Percentiles rank a stretch among this genome's conserved stretches.
Conservation (phyloP, 352 stramenopile genomes). For the Pythium folliculosum region DNA sequence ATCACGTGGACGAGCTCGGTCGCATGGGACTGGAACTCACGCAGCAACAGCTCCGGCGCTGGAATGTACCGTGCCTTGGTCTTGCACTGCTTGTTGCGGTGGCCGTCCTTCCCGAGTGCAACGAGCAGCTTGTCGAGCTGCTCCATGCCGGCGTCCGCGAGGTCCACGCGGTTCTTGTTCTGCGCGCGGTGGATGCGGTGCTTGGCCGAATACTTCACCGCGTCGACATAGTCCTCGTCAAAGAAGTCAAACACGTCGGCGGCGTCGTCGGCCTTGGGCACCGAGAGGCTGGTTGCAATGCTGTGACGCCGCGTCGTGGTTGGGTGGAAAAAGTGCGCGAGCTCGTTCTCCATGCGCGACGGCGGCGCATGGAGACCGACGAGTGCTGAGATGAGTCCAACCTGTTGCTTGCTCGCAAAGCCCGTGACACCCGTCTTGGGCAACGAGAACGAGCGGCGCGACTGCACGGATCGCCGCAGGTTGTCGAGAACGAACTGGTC, state of each 20-base stretch:
- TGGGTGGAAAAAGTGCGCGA: conserved; percentile 51
- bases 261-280: conserved; percentile 6
- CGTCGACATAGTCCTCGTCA: conserved; percentile 57
- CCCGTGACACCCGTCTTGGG: not conserved
- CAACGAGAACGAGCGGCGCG: conserved; percentile 16
- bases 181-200: conserved; percentile 58
- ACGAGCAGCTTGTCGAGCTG: conserved; percentile 74
- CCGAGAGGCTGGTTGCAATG: conserved; percentile 14
- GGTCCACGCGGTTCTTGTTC: conserved; percentile 66
- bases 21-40: conserved; percentile 66
- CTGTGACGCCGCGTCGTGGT: conserved; percentile 38
- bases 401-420: conserved; percentile 7
- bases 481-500: conserved; percentile 62
- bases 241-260: conserved; percentile 63
- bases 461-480: conserved; percentile 17
- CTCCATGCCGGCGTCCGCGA: conserved; percentile 68
- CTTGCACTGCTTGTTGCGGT: conserved; percentile 68
- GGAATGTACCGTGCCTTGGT: conserved; percentile 76
- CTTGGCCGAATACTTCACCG: conserved; percentile 63
- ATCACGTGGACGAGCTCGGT: conserved; percentile 69
- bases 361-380: conserved; percentile 18
- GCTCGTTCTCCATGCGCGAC: conserved; percentile 35
- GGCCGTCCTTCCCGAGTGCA: conserved; percentile 61
- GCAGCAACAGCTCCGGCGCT: conserved; percentile 65
- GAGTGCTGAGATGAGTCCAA: conserved; percentile 15